Evolutionary conservation across 345 rosid genomes (phyloP), one percentile per base, ranked within the genome.

Genomic region (Camelina hispida): DNA sequence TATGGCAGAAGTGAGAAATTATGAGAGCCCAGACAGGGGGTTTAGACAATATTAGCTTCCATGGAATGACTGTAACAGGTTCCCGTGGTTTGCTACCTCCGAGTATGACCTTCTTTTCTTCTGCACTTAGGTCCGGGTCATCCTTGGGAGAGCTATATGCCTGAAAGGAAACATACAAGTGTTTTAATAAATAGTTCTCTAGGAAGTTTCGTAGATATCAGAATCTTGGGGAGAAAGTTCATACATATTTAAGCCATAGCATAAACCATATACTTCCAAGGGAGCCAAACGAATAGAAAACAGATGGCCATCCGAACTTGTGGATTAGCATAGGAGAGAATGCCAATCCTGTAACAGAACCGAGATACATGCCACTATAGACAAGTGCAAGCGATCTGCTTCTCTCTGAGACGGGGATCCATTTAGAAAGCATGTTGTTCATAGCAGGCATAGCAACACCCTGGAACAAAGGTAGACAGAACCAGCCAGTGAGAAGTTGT

Each of bases 391-490:
- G 94, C 28, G 98, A 90, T 78, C 98, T 90, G 87, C 98, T 94
- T 84, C 98, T 88, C 82, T 94, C 97, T 17, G 97, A 91, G 78
- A 94, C 97, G 37, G 98, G 97, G 84, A 94, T 86, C 98, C 98
- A 94, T 85, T 86, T 91, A 22, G 98, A 94, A 68, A 94, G 87
- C 69, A 91, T 79, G 87, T 91, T 94, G 84, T 94, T 94, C 98
- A 94, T 94, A 43, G 98, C 97, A 81, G 98, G 98, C 98, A 94
- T 94, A 48, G 98, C 98, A 74, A 94, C 98, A 76, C 98, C 98
- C 97, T 94, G 90, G 11, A 60, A 28, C 62, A 35, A 75, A 81
- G 70, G 74, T 69, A 68, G 65, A 79, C 73, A 72, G 60, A 68
- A 65, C 72, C 53, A 44, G 72, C 38, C 46, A 56, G 71, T 72